Percentiles rank a stretch among this genome's conserved stretches.
phyloP scores from a whole-genome alignment of 345 rosid genomes.

The Leavenworthia alabamica region DNA sequence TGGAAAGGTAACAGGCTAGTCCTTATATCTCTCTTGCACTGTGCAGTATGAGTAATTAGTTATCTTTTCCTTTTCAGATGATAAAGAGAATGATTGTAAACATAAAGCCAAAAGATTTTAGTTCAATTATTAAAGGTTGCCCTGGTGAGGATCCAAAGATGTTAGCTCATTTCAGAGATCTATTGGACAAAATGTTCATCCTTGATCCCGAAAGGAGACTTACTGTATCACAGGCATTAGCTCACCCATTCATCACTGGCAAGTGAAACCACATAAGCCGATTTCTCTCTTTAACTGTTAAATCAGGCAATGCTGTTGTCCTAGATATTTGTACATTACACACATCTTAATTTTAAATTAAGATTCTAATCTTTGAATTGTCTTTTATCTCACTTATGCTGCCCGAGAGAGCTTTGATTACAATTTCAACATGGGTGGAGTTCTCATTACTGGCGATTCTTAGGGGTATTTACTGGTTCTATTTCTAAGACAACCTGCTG shows the following conservation, averaged over 20 bases:
- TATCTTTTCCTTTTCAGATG: constrained; percentile 44
- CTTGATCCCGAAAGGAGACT: constrained; percentile 97
- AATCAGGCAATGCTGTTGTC: constrained; percentile 72
- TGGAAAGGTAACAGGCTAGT: constrained; percentile 52
- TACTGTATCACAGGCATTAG: constrained; percentile 83
- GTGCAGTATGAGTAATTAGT: constrained; percentile 8
- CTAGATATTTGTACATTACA: constrained; percentile 57
- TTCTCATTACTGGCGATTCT: constrained; percentile 62
- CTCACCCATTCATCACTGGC: constrained; percentile 99
- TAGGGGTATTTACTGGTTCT: constrained; percentile 83
- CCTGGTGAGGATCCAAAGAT: constrained; percentile 96
- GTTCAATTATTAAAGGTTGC: constrained; percentile 63
- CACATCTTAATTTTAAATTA: constrained; percentile 46
- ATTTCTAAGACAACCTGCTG: constrained; percentile 94
- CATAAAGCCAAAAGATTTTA: constrained; percentile 85
- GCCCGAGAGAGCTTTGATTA: constrained; percentile 57
- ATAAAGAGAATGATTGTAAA: constrained; percentile 72
- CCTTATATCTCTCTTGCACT: background rate
- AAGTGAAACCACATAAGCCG: constrained; percentile 89
- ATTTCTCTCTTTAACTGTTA: constrained; percentile 35
- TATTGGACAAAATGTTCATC: constrained; percentile 82
- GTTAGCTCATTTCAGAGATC: constrained; percentile 84
- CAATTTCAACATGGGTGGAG: constrained; percentile 48
- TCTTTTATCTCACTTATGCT: constrained; percentile 58
- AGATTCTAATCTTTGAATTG: constrained; percentile 74